Conservation (phyloP, 1,284 basidiomycete genomes). For the Agroathelia rolfsii region DNA sequence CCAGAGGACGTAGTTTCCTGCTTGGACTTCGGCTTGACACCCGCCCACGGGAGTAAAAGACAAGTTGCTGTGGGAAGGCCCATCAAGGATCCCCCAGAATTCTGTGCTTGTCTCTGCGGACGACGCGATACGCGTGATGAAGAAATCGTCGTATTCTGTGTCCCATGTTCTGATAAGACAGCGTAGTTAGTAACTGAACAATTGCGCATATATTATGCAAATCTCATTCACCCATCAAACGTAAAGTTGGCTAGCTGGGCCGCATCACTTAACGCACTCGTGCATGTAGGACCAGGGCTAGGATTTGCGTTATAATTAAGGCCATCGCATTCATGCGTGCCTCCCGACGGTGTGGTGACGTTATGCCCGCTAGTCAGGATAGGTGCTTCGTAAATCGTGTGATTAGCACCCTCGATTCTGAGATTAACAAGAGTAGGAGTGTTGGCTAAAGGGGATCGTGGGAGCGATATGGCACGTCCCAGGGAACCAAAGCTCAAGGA, state of each 20-base stretch:
- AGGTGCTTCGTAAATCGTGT: constrained; percentile 28
- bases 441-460: too few relatives aligned
- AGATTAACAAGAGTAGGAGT: constrained; percentile 25
- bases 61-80: constrained; percentile 15
- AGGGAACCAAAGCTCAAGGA: too few relatives aligned
- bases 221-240: too few relatives aligned
- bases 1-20: constrained; percentile 13
- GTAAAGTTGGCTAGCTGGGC: too few relatives aligned
- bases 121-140: constrained; percentile 16
- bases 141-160: constrained; percentile 16
- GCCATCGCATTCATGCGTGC: constrained; percentile 30
- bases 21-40: constrained; percentile 15
- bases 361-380: constrained; percentile 28
- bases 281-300: constrained; percentile 28
- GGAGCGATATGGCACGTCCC: too few relatives aligned
- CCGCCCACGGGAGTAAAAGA: constrained; percentile 16
- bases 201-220: too few relatives aligned
- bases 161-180: constrained; percentile 11
- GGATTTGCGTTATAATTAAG: constrained; percentile 26
- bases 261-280: too few relatives aligned
- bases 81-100: constrained; percentile 17
- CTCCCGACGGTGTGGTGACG: constrained; percentile 26
- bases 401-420: constrained; percentile 26
- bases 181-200: too few relatives aligned
- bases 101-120: constrained; percentile 10